phyloP scores from a whole-genome alignment of 805 yeast species.

The Cyberlindnera maritima region DNA sequence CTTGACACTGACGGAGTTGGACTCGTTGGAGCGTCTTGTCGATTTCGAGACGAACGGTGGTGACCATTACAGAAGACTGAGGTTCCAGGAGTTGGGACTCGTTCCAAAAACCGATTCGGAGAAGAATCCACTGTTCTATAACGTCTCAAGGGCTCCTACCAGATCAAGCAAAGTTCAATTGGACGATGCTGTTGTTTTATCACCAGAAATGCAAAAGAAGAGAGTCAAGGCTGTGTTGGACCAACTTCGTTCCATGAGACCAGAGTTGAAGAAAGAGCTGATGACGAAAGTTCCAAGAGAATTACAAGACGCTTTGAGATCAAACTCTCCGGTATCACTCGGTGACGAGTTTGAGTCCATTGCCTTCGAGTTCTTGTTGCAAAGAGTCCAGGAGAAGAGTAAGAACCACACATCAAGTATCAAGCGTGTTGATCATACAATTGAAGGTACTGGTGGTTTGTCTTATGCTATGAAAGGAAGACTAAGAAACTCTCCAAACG shows the following conservation, averaged over 20 bases:
- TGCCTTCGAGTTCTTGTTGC: conserved; percentile 31
- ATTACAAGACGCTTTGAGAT: conserved; percentile 17
- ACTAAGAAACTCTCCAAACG: conserved; percentile 67
- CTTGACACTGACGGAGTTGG: conserved; percentile 63
- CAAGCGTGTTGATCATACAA: conserved; percentile 17
- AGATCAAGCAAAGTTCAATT: conserved; percentile 24
- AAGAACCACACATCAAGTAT: conserved; percentile 11
- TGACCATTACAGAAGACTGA: conserved; percentile 53
- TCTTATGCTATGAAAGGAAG: conserved; percentile 69
- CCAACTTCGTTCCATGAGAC: conserved; percentile 34
- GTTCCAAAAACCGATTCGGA: conserved; percentile 29
- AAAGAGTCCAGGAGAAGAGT: conserved; percentile 6
- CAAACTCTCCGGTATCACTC: conserved; percentile 25
- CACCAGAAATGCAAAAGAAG: conserved; percentile 1
- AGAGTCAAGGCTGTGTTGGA: conserved; percentile 10
- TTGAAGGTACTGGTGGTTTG: conserved; percentile 75
- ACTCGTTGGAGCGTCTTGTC: conserved; percentile 64
- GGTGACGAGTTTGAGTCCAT: conserved; percentile 30
- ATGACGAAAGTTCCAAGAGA: conserved; percentile 47
- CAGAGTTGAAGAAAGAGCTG: conserved; percentile 54
- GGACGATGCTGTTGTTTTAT: conserved; percentile 3
- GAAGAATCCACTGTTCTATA: conserved; percentile 35
- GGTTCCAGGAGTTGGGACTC: conserved; percentile 68
- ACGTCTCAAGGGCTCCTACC: conserved; percentile 22
- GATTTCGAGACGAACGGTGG: conserved; percentile 67